Percentiles rank a stretch among this genome's conserved stretches.
Evolutionary conservation across 2,329 filamentous ascomycete genomes (phyloP).

Genomic region (Hypomyces perniciosus): DNA sequence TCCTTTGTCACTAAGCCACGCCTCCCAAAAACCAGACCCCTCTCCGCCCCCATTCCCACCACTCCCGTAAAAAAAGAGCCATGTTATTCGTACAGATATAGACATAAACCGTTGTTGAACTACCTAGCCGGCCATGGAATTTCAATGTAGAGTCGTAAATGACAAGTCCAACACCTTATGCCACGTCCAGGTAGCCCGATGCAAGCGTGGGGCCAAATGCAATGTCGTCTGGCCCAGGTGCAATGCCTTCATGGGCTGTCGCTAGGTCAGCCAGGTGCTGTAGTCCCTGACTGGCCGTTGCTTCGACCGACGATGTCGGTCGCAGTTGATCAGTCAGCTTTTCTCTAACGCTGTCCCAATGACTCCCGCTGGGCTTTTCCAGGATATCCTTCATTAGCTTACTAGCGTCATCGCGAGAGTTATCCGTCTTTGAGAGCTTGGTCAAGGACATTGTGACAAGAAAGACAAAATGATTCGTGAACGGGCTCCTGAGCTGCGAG

Average conservation of each 20-base stretch:
- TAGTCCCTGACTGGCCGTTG: constrained; percentile 46
- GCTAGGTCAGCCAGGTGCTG: constrained; percentile 57
- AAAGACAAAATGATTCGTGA: constrained; percentile 61
- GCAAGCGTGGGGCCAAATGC: constrained; percentile 29
- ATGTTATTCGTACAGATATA: too few relatives aligned
- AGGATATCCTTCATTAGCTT: constrained; percentile 50
- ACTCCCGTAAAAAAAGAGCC: too few relatives aligned
- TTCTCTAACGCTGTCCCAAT: constrained; percentile 54
- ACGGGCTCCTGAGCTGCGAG: constrained; percentile 50
- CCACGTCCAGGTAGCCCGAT: constrained; percentile 31
- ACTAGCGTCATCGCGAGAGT: constrained; percentile 51
- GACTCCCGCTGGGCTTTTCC: constrained; percentile 43
- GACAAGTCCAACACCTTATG: neutral
- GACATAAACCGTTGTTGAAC: too few relatives aligned
- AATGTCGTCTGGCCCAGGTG: constrained; percentile 25
- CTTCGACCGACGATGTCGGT: constrained; percentile 32
- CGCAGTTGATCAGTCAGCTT: constrained; percentile 31
- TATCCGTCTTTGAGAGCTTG: constrained; percentile 50
- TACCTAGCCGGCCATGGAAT: too few relatives aligned
- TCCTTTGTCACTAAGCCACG: too few relatives aligned
- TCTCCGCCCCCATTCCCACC: too few relatives aligned
- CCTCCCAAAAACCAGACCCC: too few relatives aligned
- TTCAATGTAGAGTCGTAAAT: too few relatives aligned
- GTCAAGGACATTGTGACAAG: constrained; percentile 56
- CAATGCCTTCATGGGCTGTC: constrained; percentile 35